Evolutionary conservation across 1,284 basidiomycete species (phyloP).

Genomic region (Flammula alnicola): DNA sequence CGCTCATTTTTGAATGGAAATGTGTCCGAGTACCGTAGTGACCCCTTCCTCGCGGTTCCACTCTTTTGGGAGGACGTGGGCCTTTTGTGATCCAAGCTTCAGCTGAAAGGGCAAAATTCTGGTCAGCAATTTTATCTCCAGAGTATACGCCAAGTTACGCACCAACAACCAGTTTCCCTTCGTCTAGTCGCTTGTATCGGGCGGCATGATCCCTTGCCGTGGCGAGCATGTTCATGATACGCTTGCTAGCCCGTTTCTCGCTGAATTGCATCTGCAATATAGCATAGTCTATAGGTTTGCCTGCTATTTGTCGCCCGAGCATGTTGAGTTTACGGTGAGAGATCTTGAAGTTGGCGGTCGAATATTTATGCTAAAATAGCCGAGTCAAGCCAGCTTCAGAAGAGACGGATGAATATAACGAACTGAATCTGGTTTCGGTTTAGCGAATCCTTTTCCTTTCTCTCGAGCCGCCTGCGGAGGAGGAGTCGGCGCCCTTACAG

Average conservation of each 20-base stretch:
- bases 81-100: constrained; percentile 96
- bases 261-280: constrained; percentile 97
- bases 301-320: constrained; percentile 85
- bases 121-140: not conserved
- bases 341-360: constrained; percentile 91
- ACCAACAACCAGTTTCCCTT: constrained; percentile 84
- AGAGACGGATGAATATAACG: constrained; percentile 10
- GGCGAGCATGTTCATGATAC: constrained; percentile 88
- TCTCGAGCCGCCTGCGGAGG: not conserved
- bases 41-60: constrained; percentile 90
- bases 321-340: constrained; percentile 92
- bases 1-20: constrained; percentile 77
- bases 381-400: not conserved
- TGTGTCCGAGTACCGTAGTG: constrained; percentile 82
- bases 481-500: constrained; percentile 6
- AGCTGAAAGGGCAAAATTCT: constrained; percentile 47
- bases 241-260: constrained; percentile 85
- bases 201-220: constrained; percentile 88
- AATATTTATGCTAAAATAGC: constrained; percentile 80
- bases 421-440: constrained; percentile 34
- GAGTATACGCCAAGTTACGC: constrained; percentile 36
- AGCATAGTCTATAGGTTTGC: constrained; percentile 90
- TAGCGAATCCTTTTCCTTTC: constrained; percentile 20
- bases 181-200: constrained; percentile 77
- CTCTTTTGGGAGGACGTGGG: constrained; percentile 59